Conservation (phyloP, 2,329 filamentous ascomycete genomes). For the Xylariaceae sp. region DNA sequence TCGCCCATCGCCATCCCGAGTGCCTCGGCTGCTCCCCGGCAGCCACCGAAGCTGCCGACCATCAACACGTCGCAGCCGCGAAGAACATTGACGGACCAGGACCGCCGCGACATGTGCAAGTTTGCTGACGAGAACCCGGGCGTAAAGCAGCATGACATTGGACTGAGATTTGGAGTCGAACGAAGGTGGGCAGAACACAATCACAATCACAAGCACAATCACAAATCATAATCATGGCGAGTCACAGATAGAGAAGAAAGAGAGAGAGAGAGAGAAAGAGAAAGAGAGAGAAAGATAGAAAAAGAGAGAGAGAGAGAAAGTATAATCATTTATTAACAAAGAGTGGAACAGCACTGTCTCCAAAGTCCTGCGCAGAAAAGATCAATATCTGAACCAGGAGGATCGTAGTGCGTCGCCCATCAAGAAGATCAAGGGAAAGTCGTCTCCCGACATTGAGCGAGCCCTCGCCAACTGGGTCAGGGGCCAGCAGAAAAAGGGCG, state of each 20-base stretch:
- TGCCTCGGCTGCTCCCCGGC: slow-evolving; percentile 45
- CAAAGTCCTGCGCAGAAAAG: slow-evolving; percentile 89
- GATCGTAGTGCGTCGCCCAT: slow-evolving; percentile 73
- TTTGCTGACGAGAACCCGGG: slow-evolving; percentile 87
- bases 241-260: background rate
- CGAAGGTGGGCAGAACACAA: slow-evolving; percentile 64
- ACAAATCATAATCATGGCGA: slow-evolving; percentile 7
- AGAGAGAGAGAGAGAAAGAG: no score
- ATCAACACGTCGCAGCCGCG: slow-evolving; percentile 60
- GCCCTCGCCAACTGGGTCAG: slow-evolving; percentile 82
- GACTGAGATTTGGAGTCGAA: slow-evolving; percentile 91
- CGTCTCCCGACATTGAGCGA: slow-evolving; percentile 79
- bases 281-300: no score
- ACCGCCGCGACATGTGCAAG: slow-evolving; percentile 87
- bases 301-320: no score
- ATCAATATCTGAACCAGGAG: slow-evolving; percentile 82
- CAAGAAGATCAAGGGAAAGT: slow-evolving; percentile 78
- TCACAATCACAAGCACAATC: no score
- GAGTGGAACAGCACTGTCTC: slow-evolving; percentile 75
- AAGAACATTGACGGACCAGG: slow-evolving; percentile 84
- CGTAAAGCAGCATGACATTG: slow-evolving; percentile 94
- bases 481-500: slow-evolving; percentile 72
- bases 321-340: slow-evolving; percentile 25
- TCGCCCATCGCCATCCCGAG: slow-evolving; percentile 56
- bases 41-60: slow-evolving; percentile 46